Evolutionary conservation across 306 rosid genomes (phyloP).

Genomic region (Mucuna pruriens): DNA sequence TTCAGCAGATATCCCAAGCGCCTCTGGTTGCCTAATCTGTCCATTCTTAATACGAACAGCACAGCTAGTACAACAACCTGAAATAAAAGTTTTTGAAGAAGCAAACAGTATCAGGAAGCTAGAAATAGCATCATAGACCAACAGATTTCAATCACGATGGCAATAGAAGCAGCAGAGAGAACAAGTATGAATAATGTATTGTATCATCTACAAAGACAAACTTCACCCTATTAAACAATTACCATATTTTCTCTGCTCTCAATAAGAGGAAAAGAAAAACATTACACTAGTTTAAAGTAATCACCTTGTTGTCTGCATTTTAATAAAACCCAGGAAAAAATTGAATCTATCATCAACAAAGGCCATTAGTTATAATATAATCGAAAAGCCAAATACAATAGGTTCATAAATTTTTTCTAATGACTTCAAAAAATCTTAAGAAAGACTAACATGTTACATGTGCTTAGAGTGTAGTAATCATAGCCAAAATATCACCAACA

Average conservation of each 20-base stretch:
- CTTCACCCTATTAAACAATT: not conserved
- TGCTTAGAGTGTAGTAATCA: too few species aligned
- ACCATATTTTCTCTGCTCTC: not conserved
- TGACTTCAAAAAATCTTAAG: constrained; percentile 8
- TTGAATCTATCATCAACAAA: not conserved
- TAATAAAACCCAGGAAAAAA: not conserved
- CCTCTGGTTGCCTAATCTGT: constrained; percentile 91
- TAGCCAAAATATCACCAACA: too few species aligned
- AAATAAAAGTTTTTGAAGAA: constrained; percentile 35
- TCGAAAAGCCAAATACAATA: constrained; percentile 13
- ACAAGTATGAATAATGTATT: constrained; percentile 10
- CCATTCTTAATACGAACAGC: constrained; percentile 96
- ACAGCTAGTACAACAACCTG: constrained; percentile 99
- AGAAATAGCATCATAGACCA: constrained; percentile 29
- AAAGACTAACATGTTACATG: not conserved
- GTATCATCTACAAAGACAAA: constrained; percentile 8
- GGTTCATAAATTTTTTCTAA: constrained; percentile 6
- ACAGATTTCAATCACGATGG: constrained; percentile 6
- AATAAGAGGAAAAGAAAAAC: not conserved
- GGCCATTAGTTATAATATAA: not conserved
- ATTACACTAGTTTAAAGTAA: not conserved
- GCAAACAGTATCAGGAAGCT: not conserved
- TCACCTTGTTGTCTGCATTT: not conserved
- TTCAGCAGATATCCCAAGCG: constrained; percentile 94
- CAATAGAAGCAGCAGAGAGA: constrained; percentile 1